Base-by-base conservation (phyloP, 2,329 filamentous ascomycete species). In the Trichoderma endophyticum region DNA sequence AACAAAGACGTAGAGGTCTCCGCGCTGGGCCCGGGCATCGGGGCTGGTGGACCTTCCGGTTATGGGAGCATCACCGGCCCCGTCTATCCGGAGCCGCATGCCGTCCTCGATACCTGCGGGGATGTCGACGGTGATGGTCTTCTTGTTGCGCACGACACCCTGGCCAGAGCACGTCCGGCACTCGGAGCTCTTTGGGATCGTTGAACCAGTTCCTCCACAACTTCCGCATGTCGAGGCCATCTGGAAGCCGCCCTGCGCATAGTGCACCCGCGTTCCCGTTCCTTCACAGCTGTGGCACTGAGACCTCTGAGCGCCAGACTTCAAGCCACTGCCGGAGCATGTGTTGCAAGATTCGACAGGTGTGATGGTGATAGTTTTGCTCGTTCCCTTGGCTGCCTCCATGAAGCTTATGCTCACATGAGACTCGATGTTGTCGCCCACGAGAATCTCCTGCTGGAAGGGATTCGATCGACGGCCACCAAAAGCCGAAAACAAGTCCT, bases 381-480 rank as follows among this genome's bases (percentile, higher is more conserved):
- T 91, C 8, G 92, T 91, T 43, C 96, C 96, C 82, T 97, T 97
- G 11, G 96, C 96, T 7, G 96, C 94, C 79, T 99, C 96, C 90
- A 96, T 93, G 82, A 99, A 99, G 0, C 92, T 94, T 76, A 99
- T 95, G 80, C 89, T 96, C 64, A 93, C 91, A 82, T 97, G 94
- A 28, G 98, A 92, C 81, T 98, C 95, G 77, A 99, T 97, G 80
- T 97, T 94, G 75, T 98, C 94, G 73, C 96, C 96, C n/a, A 97
- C 92, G 76, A 97, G 80, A 24, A 97, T 89, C 80, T 97, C 92
- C 77, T 94, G 84, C 76, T 86, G 89, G 79, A 96, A 96, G 12
- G 92, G 91, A 70, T 87, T 90, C 7, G 76, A 75, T 48, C 88
- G 86, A n/a, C 86, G 83, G 56, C 86, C 92, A 3, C 90, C 87